Percentiles rank a stretch among this genome's conserved stretches.
Conservation (phyloP, 345 rosid genomes). For the Lenwebbia sp. region DNA sequence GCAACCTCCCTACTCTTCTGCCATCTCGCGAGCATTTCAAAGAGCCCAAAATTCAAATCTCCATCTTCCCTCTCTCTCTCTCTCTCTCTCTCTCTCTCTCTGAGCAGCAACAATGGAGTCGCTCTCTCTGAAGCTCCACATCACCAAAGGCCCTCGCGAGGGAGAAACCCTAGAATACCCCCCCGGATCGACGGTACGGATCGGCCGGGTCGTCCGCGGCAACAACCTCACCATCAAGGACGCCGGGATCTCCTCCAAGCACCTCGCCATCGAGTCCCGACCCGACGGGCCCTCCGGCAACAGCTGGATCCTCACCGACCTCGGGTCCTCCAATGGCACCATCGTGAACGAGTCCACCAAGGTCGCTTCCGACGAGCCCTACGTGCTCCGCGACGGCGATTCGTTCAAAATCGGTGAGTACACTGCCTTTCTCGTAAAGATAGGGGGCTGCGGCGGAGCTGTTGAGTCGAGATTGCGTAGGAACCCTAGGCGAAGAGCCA, state of each 20-base stretch:
- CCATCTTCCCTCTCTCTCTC: background rate
- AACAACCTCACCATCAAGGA: conserved; percentile 60
- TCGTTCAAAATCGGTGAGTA: conserved; percentile 65
- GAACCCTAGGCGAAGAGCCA: background rate
- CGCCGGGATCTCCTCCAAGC: conserved; percentile 77
- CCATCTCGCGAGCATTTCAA: background rate
- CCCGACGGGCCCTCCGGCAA: conserved; percentile 29
- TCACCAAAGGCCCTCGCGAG: conserved; percentile 51
- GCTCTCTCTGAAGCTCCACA: conserved; percentile 27
- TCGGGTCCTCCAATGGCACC: conserved; percentile 86
- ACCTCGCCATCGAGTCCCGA: conserved; percentile 38
- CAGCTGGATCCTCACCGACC: conserved; percentile 53
- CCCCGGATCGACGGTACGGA: conserved; percentile 32
- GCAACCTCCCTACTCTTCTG: background rate
- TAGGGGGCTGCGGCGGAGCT: conserved; percentile 13
- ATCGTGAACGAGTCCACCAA: conserved; percentile 24
- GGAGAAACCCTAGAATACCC: conserved; percentile 53
- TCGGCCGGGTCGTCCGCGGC: conserved; percentile 74
- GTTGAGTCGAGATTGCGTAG: conserved; percentile 5
- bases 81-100: background rate
- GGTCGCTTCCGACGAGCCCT: conserved; percentile 27
- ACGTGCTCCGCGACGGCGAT: conserved; percentile 48
- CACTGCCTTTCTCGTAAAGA: conserved; percentile 39
- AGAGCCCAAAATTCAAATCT: background rate
- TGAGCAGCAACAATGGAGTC: background rate